A percentile compares a stretch with the other conserved stretches of the same genome.
These are phyloP conservation scores for Melampsora americana DNA, from an alignment of 1,284 basidiomycete species.

Conservation along the genomic window DNA sequence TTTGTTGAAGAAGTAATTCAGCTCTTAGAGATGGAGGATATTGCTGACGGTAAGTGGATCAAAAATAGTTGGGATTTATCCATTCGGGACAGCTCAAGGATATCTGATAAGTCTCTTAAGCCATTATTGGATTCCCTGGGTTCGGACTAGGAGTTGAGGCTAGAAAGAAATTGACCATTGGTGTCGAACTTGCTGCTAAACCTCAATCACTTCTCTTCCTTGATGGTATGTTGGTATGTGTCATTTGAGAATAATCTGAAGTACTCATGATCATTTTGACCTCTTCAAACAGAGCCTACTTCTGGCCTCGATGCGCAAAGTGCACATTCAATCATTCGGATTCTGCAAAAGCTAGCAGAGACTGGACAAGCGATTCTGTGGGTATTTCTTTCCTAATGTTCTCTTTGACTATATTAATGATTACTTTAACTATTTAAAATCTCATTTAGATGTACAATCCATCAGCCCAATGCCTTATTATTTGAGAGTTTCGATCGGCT, in stretches of 20 bases:
- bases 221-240: conserved; percentile 55
- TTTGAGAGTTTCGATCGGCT: conserved; percentile 64
- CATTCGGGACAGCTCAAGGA: neutral
- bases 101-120: neutral
- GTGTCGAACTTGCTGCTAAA: conserved; percentile 62
- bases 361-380: conserved; percentile 75
- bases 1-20: conserved; percentile 61
- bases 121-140: conserved; percentile 52
- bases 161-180: conserved; percentile 63
- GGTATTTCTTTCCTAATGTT: conserved; percentile 48
- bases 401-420: conserved; percentile 60
- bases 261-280: conserved; percentile 44
- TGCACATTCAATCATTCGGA: conserved; percentile 77
- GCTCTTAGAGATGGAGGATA: conserved; percentile 58
- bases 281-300: conserved; percentile 56
- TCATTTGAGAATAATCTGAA: conserved; percentile 46
- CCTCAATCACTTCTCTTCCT: conserved; percentile 42
- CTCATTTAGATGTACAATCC: conserved; percentile 55
- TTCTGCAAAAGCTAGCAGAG: conserved; percentile 74
- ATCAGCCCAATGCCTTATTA: conserved; percentile 64
- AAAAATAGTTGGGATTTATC: neutral
- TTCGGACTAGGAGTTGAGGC: conserved; percentile 60
- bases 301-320: conserved; percentile 83
- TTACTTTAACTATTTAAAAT: conserved; percentile 52
- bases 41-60: conserved; percentile 58